These are phyloP conservation scores for Arthrobotrys sinensis DNA, from an alignment of 2,329 filamentous ascomycete species.

Conservation along the genomic window DNA sequence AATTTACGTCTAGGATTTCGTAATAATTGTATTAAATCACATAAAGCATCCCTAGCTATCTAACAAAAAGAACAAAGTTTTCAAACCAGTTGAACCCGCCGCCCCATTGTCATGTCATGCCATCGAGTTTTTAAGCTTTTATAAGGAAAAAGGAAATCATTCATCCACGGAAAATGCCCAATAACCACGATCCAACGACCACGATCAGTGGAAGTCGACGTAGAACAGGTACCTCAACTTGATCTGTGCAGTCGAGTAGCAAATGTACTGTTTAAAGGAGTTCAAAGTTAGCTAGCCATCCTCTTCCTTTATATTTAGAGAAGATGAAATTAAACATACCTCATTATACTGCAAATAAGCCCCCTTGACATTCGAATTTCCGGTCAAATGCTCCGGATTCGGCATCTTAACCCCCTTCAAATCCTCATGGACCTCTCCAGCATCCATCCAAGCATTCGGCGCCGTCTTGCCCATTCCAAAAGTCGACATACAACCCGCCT, in stretches of 20 bases:
- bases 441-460: slow-evolving; percentile 83
- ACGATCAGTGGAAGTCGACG: slow-evolving; percentile 51
- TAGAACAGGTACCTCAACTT: slow-evolving; percentile 78
- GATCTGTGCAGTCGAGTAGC: slow-evolving; percentile 79
- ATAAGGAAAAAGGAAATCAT: neutral
- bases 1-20: neutral
- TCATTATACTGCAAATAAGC: slow-evolving; percentile 78
- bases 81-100: slow-evolving; percentile 13
- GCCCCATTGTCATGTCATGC: slow-evolving; percentile 2
- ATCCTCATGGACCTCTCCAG: slow-evolving; percentile 75
- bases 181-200: neutral
- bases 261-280: slow-evolving; percentile 72
- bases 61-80: slow-evolving; percentile 5
- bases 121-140: neutral
- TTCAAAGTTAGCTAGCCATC: slow-evolving; percentile 13
- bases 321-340: slow-evolving; percentile 46
- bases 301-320: neutral
- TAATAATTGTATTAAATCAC: slow-evolving; percentile 10
- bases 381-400: slow-evolving; percentile 65
- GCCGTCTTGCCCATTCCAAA: slow-evolving; percentile 78
- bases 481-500: slow-evolving; percentile 76
- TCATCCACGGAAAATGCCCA: neutral
- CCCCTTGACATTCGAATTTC: slow-evolving; percentile 66
- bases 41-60: slow-evolving; percentile 15
- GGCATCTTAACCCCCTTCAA: slow-evolving; percentile 81